Conservation (phyloP, 495 filamentous ascomycete genomes). For the Tuber umbilicatum region DNA sequence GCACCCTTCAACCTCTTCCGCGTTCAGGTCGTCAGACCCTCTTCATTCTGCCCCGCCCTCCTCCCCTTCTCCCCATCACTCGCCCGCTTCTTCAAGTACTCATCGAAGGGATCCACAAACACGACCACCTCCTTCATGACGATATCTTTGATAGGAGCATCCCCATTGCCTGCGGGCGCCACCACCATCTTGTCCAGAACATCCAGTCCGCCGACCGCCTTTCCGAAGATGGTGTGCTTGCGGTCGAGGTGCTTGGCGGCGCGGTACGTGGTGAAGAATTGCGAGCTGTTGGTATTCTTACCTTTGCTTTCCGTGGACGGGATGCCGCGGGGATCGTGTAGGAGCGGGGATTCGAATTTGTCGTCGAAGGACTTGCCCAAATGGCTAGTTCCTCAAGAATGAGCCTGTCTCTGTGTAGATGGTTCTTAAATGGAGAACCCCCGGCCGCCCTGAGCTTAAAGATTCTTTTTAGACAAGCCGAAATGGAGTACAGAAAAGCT, state of each 20-base stretch:
- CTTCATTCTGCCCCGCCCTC: constrained; percentile 54
- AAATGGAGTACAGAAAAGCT: no score
- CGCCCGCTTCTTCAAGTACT: constrained; percentile 64
- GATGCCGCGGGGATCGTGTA: constrained; percentile 70
- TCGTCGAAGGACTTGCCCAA: constrained; percentile 91
- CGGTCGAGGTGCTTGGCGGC: constrained; percentile 74
- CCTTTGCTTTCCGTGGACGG: constrained; percentile 97
- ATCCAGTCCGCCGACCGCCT: constrained; percentile 70
- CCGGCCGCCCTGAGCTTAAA: no score
- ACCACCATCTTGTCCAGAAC: constrained; percentile 67
- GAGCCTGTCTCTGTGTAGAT: no score
- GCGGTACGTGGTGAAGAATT: constrained; percentile 93
- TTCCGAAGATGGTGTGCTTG: constrained; percentile 94
- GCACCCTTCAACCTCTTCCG: constrained; percentile 69
- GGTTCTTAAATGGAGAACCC: no score
- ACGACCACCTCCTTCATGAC: constrained; percentile 75
- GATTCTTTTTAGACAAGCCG: no score
- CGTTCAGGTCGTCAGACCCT: constrained; percentile 85
- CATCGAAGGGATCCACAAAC: constrained; percentile 92
- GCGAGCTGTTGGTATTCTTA: constrained; percentile 88
- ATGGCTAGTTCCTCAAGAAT: constrained; percentile 70
- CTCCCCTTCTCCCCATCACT: constrained; percentile 49
- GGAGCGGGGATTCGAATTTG: constrained; percentile 81
- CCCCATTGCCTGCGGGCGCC: constrained; percentile 58
- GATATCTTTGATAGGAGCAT: constrained; percentile 67